These are phyloP conservation scores for Asterophora lycoperdoides DNA, from an alignment of 768 basidiomycete genomes.

Conservation along the genomic window DNA sequence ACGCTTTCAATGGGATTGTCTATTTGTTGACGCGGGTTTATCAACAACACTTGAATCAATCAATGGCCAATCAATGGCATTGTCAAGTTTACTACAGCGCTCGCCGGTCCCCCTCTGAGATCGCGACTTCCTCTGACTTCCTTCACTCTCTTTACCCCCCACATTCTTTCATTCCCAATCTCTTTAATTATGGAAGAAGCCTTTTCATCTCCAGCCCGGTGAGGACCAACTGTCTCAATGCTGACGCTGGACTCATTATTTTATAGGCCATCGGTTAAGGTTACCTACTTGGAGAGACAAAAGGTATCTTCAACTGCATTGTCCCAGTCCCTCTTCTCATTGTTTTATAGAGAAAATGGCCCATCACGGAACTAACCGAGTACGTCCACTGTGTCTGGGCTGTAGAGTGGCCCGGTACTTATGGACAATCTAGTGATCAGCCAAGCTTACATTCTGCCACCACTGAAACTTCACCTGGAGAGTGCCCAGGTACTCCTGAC, in stretches of 20 bases:
- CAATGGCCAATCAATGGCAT: not conserved
- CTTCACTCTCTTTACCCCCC: not conserved
- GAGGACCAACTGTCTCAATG: too few species aligned
- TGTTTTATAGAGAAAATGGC: conserved; percentile 23
- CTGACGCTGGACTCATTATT: conserved; percentile 1
- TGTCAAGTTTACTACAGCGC: not conserved
- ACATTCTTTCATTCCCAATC: conserved; percentile 17
- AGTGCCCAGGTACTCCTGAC: not conserved
- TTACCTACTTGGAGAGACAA: conserved; percentile 32
- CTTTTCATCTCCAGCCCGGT: conserved; percentile 12
- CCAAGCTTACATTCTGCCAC: conserved; percentile 5
- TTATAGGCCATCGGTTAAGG: conserved; percentile 19
- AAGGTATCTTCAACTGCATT: conserved; percentile 24
- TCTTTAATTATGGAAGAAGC: conserved; percentile 11
- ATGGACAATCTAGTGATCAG: conserved; percentile 10
- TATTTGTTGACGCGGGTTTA: not conserved
- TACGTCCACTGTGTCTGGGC: conserved; percentile 8
- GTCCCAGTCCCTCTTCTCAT: conserved; percentile 6
- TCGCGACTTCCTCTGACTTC: not conserved
- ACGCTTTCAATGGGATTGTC: too few species aligned
- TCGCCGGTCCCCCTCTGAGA: too few species aligned
- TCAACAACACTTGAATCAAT: not conserved
- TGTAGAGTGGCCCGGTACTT: conserved; percentile 2
- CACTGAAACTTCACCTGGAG: not conserved
- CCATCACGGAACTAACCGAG: conserved; percentile 17